phyloP scores from a whole-genome alignment of 345 rosid genomes.

The Ceriops tagal region DNA sequence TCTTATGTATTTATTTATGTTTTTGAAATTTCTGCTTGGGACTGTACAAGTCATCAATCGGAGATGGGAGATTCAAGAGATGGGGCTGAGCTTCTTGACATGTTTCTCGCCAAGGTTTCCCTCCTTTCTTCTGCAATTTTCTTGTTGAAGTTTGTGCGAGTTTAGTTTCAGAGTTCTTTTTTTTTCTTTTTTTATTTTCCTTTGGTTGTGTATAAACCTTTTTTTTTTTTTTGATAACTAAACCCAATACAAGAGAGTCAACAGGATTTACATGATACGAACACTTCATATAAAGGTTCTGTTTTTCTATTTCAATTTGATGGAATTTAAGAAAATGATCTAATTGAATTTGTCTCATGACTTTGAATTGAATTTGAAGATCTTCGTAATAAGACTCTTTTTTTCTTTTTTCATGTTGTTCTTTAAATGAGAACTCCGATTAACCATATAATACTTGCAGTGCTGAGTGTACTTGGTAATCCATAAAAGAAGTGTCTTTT shows the following conservation, averaged over 20 bases:
- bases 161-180: background rate
- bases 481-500: background rate
- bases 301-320: too few relatives aligned
- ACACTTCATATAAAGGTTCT: too few relatives aligned
- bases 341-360: too few relatives aligned
- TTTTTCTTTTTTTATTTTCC: background rate
- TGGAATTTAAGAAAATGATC: too few relatives aligned
- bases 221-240: background rate
- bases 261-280: background rate
- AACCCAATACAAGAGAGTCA: background rate
- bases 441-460: too few relatives aligned
- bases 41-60: constrained; percentile 26
- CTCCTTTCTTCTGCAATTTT: background rate
- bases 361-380: too few relatives aligned
- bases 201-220: background rate
- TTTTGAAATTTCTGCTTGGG: background rate
- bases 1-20: background rate
- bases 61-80: constrained; percentile 51
- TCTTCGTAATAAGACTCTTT: too few relatives aligned
- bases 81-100: constrained; percentile 64
- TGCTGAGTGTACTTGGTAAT: background rate
- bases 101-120: constrained; percentile 50
- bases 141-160: background rate
- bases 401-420: too few relatives aligned
- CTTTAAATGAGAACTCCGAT: too few relatives aligned